A percentile compares a stretch with the other conserved stretches of the same genome.
Evolutionary conservation across 306 rosid species (phyloP).

Genomic region (Albizia julibrissin): DNA sequence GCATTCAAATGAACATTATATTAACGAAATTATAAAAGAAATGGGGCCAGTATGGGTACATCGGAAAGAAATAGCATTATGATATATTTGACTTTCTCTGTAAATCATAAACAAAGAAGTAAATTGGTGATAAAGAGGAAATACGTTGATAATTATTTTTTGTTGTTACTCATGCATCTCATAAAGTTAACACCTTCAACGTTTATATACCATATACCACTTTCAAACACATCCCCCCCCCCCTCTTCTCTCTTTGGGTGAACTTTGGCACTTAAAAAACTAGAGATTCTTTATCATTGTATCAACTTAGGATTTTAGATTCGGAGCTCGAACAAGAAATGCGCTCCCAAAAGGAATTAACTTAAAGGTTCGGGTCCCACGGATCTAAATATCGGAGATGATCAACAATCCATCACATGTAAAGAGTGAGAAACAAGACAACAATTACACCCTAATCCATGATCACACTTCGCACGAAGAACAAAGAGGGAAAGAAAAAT

Average conservation of each 20-base stretch:
- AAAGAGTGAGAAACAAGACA: not conserved
- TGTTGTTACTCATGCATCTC: not conserved
- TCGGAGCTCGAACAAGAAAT: not conserved
- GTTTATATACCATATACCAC: not conserved
- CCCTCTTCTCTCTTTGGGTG: not conserved
- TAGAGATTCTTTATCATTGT: no score
- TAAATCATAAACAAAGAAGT: not conserved
- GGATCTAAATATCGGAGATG: not conserved
- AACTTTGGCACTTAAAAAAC: not conserved
- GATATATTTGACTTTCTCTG: not conserved
- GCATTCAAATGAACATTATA: not conserved
- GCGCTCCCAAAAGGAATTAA: not conserved
- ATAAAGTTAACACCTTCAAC: not conserved
- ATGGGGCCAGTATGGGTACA: not conserved
- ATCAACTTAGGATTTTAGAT: not conserved
- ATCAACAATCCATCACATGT: not conserved
- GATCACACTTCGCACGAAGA: not conserved
- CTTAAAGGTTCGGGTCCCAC: not conserved
- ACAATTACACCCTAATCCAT: not conserved
- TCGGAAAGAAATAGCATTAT: not conserved
- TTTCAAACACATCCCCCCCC: not conserved
- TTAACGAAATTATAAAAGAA: not conserved
- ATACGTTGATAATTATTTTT: not conserved
- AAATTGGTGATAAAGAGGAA: not conserved
- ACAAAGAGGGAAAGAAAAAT: not conserved